Evolutionary conservation across 1,139 yeast species (phyloP), one percentile per base, ranked within the genome.

Genomic region (Blastobotrys apis): DNA sequence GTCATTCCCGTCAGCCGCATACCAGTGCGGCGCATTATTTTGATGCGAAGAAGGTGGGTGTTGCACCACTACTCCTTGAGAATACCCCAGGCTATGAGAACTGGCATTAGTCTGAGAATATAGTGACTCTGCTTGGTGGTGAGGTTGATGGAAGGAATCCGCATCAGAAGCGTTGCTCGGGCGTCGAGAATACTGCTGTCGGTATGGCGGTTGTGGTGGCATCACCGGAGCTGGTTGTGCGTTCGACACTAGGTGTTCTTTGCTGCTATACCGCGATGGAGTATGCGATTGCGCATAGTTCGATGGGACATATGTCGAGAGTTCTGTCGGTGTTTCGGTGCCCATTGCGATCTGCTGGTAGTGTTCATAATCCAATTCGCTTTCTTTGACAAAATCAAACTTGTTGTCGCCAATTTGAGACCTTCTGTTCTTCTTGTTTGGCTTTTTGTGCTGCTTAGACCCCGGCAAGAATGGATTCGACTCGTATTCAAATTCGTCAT

Each of bases 301-400:
- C 12, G 27, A 25, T 12, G 8, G 10, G 27, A 12, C 12, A 12
- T 25, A 30, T 9, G 38, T 4, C 30, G 38, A 35, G 22, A 37
- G 9, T 27, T 37, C 39, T 12, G 16, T 21, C 17, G 27, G 19
- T 8, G 41, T 29, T 3, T 29, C 41, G 13, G 12, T 15, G 20
- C 33, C 44, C 21, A 35, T 15, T n/a, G 23, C 37, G 20, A 46
- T 37, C 33, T 37, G 21, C 15, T 40, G 43, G 43, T 52, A 56
- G 21, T 53, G 55, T 29, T 54, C 59, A 41, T 53, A 62, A 41
- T 56, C 58, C 39, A 63, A 49, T 33, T 62, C 60, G 20, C 49
- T 43, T 17, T 60, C 65, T 5, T 49, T 50, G 4, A 63, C 59
- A 26, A 62, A 41, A 39, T 62, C 65, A 41, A 59, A 62, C 33